Base-by-base conservation (phyloP, 805 yeast species). In the Nakazawaea sp. region DNA sequence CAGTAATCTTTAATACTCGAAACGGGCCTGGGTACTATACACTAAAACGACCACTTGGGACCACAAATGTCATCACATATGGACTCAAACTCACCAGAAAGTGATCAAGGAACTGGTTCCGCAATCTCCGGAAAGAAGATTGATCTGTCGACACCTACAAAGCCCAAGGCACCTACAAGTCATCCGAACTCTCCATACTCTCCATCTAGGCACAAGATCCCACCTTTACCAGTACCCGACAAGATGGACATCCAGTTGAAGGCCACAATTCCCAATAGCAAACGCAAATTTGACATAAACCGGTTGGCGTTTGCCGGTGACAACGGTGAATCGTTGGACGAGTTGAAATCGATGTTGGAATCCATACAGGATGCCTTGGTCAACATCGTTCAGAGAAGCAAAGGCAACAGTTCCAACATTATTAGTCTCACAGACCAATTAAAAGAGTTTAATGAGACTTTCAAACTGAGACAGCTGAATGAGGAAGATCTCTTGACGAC, bases 181-280 rank as follows among this genome's bases (percentile, higher is more conserved):
- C 24, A 8, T 24, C 31, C 21, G 8, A 20, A n/a, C n/a, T 31
- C 35, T 10, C 40, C 40, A 21, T 37, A 32, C 16, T 37, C 40
- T 2, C 40, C 40, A 15, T 32, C 42, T 10, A 27, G 33, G 10
- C 32, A 26, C 32, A n/a, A 30, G 28, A 39, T 34, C 12, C 42
- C 42, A 4, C 42, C 42, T 4, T 32, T 39, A 20, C 42, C 42
- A 8, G 38, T 39, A 4, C 42, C 42, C 12, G 38, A 34, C 2
- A 33, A 34, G 21, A 39, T 39, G 42, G 35, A 34, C n/a, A 21
- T 34, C 2, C 38, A 39, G 19, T 31, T 39, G 30, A 39, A 34
- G 26, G 26, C 35, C 12, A 39, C 42, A 7, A 31, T 39, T 11
- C 42, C 38, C 10, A 39, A 39, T 18, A 34, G 35, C 26, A 39